Conservation (phyloP, 805 yeast genomes). For the Nematodospora valgi region DNA sequence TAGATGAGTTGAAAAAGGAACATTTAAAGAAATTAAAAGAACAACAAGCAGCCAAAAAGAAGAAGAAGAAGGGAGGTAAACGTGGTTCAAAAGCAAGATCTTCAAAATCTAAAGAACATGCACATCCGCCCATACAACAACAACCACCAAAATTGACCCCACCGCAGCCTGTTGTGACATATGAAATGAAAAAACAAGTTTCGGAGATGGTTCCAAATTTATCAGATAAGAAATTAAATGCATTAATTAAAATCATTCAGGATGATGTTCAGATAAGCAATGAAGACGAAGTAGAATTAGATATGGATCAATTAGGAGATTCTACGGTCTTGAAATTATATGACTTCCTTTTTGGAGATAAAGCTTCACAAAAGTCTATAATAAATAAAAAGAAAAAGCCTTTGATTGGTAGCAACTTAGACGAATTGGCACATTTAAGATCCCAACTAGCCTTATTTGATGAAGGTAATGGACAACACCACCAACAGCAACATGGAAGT, state of each 20-base stretch:
- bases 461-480: conserved; percentile 26
- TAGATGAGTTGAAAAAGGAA: conserved; percentile 76
- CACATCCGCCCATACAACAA: not conserved
- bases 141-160: conserved; percentile 10
- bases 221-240: conserved; percentile 76
- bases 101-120: conserved; percentile 15
- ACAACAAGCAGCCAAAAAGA: conserved; percentile 54
- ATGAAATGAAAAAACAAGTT: conserved; percentile 94
- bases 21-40: conserved; percentile 65
- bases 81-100: conserved; percentile 21
- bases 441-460: conserved; percentile 46
- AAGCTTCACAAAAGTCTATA: conserved; percentile 26
- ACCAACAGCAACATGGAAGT: conserved; percentile 8
- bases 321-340: conserved; percentile 78
- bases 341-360: conserved; percentile 62
- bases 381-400: conserved; percentile 42
- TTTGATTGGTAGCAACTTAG: conserved; percentile 24
- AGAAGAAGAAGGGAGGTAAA: conserved; percentile 35
- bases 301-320: conserved; percentile 89
- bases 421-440: conserved; percentile 63
- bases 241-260: conserved; percentile 80
- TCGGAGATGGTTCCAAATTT: conserved; percentile 77
- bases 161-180: conserved; percentile 56
- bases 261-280: conserved; percentile 58
- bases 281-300: conserved; percentile 90